These are phyloP conservation scores for Cordyceps cicadae DNA, from an alignment of 2,329 filamentous ascomycete genomes.

Conservation along the genomic window DNA sequence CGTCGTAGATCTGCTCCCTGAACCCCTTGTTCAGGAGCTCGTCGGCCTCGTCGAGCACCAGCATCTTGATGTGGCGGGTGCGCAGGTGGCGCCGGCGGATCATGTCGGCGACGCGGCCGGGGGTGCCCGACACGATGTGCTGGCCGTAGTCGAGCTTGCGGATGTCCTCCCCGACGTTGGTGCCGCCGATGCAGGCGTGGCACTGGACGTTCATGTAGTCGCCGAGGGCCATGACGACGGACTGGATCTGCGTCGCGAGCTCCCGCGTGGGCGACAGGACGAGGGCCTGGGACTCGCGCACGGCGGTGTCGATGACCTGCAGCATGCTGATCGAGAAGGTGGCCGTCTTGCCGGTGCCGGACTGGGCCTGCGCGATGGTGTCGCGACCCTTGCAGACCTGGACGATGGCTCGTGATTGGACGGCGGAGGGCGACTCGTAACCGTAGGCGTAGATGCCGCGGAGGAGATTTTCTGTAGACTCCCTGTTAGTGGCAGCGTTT, in stretches of 20 bases:
- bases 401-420: conserved; percentile 96
- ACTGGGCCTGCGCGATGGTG: conserved; percentile 96
- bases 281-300: conserved; percentile 87
- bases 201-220: conserved; percentile 99
- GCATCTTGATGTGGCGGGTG: conserved; percentile 57
- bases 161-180: conserved; percentile 96
- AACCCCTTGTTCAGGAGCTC: conserved; percentile 83
- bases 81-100: conserved; percentile 49
- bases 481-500: conserved; percentile 1
- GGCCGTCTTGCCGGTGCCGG: conserved; percentile 92
- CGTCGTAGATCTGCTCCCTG: conserved; percentile 97
- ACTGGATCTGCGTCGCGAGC: conserved; percentile 96
- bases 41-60: conserved; percentile 53
- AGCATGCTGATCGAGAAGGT: conserved; percentile 96
- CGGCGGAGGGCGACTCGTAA: conserved; percentile 95
- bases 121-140: conserved; percentile 94
- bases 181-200: conserved; percentile 96
- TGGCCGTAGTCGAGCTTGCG: conserved; percentile 95
- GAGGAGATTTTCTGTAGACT: conserved; percentile 68
- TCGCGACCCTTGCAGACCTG: conserved; percentile 99
- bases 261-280: conserved; percentile 94
- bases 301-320: conserved; percentile 88
- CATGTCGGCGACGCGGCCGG: conserved; percentile 76
- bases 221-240: conserved; percentile 97
- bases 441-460: conserved; percentile 97